These are phyloP conservation scores for Globisporangium spinosum DNA, from an alignment of 352 stramenopile genomes.

Conservation along the genomic window DNA sequence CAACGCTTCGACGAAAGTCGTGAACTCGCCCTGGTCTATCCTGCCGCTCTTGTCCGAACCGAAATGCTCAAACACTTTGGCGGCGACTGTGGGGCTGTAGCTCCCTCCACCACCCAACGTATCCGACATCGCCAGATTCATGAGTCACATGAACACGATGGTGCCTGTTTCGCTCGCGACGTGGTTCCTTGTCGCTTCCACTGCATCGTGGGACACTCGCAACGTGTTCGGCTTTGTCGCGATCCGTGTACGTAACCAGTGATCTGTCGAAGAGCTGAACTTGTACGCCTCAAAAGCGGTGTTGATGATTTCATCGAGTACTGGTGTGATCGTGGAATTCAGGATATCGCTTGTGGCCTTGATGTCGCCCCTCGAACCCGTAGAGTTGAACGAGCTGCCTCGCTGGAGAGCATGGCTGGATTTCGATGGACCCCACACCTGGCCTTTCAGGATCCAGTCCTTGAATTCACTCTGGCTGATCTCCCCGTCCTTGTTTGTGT, in stretches of 20 bases:
- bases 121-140: conserved; percentile 29
- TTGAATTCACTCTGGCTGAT: conserved; percentile 66
- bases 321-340: conserved; percentile 30
- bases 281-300: conserved; percentile 31
- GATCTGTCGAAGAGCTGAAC: conserved; percentile 28
- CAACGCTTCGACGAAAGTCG: conserved; percentile 30
- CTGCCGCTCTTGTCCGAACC: conserved; percentile 48
- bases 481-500: conserved; percentile 62
- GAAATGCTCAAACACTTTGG: conserved; percentile 53
- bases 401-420: background rate
- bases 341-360: conserved; percentile 23
- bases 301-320: conserved; percentile 41
- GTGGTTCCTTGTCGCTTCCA: conserved; percentile 9
- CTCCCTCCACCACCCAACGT: conserved; percentile 18
- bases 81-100: conserved; percentile 11
- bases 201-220: conserved; percentile 9
- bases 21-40: conserved; percentile 60
- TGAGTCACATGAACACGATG: conserved; percentile 48
- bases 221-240: conserved; percentile 18
- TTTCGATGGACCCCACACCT: conserved; percentile 42
- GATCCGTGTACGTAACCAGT: conserved; percentile 43
- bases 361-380: background rate
- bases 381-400: background rate
- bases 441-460: conserved; percentile 61
- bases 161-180: conserved; percentile 15